These are phyloP conservation scores for Rosa persica DNA, from an alignment of 306 rosid genomes.

Conservation along the genomic window DNA sequence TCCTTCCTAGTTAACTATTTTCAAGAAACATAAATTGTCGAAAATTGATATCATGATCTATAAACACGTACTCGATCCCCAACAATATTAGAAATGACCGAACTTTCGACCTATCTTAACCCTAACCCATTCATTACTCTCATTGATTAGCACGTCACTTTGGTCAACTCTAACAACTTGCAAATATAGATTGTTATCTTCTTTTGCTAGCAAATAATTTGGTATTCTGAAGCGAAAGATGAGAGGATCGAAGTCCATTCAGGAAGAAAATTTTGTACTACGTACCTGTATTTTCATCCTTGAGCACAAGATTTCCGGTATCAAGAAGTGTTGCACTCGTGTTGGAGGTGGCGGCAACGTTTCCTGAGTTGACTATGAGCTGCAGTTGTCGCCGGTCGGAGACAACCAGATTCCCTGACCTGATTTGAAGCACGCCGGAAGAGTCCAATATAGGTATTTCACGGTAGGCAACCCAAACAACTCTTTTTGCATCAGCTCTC, in stretches of 20 bases:
- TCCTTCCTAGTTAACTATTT: too few species aligned
- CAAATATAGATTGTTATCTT: not conserved
- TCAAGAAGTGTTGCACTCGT: conserved; percentile 20
- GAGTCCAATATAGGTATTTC: conserved; percentile 8
- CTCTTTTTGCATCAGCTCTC: not conserved
- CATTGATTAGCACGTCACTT: not conserved
- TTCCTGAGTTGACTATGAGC: conserved; percentile 11
- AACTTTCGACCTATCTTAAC: not conserved
- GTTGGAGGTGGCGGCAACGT: not conserved
- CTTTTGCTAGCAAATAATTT: not conserved
- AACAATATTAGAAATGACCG: not conserved
- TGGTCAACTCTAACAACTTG: not conserved
- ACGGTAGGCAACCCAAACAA: conserved; percentile 15
- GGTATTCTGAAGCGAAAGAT: not conserved
- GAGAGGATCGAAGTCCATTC: not conserved
- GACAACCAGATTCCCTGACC: conserved; percentile 16
- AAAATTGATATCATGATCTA: too few species aligned
- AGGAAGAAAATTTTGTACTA: not conserved
- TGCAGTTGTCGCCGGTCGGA: conserved; percentile 14
- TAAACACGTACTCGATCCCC: not conserved
- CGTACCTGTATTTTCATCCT: not conserved
- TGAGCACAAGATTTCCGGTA: conserved; percentile 10
- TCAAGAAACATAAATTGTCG: too few species aligned
- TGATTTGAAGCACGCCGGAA: conserved; percentile 1
- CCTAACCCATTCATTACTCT: not conserved